Evolutionary conservation across 352 stramenopile genomes (phyloP).

Genomic region (Hyaloperonospora brassicae): DNA sequence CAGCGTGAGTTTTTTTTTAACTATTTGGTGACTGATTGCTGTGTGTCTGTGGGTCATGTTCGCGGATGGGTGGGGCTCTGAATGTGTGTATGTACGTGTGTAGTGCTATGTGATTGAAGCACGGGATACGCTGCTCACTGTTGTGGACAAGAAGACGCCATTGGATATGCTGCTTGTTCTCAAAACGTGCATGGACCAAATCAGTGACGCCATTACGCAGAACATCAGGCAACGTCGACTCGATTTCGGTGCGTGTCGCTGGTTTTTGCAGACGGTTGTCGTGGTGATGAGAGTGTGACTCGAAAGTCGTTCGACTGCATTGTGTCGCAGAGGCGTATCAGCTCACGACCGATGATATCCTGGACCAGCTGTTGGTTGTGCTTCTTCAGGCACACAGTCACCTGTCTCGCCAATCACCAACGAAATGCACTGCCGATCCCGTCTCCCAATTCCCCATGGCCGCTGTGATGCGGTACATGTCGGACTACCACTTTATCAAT

Average conservation of each 20-base stretch:
- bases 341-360: conserved; percentile 73
- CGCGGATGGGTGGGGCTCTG: too few species aligned
- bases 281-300: background rate
- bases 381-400: conserved; percentile 47
- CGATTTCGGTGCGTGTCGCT: conserved; percentile 31
- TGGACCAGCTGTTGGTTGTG: conserved; percentile 68
- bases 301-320: conserved; percentile 1
- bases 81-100: background rate
- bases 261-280: background rate
- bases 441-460: conserved; percentile 39
- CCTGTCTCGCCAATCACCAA: conserved; percentile 1
- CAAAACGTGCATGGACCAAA: conserved; percentile 52
- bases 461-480: conserved; percentile 59
- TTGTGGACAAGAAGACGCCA: conserved; percentile 47
- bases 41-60: conserved; percentile 1
- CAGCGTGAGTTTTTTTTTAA: too few species aligned
- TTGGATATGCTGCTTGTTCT: conserved; percentile 70
- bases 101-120: conserved; percentile 42
- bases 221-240: conserved; percentile 50
- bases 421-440: conserved; percentile 2
- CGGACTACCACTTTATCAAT: conserved; percentile 78
- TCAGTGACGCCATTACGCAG: conserved; percentile 45
- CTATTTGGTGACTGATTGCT: background rate
- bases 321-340: conserved; percentile 34
- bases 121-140: conserved; percentile 27